Base-by-base conservation (phyloP, 768 basidiomycete species). In the Sporobolomyces roseus region DNA sequence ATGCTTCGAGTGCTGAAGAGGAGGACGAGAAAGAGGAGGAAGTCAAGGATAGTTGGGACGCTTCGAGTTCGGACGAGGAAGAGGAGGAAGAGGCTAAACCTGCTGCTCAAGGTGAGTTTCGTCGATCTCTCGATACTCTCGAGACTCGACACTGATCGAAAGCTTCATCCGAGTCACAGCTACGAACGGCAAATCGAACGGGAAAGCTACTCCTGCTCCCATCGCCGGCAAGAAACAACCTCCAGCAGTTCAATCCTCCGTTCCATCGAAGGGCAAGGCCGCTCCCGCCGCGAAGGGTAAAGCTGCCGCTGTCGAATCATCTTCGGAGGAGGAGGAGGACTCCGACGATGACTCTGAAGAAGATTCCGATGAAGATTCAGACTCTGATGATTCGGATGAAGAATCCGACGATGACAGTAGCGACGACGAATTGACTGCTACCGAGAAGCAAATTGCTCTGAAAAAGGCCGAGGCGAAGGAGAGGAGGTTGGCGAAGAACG, bases 401-500 rank as follows among this genome's bases (percentile, higher is more conserved):
- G 75, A 61, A 35, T 76, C 76, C 7, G 79, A 78, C 25, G 76
- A 76, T 13, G 78, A 81, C 33, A 80, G 80, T 29, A 82, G 82
- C 61, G 83, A 83, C 10, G 81, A 81, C 14, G 82, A 81, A 81
- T 84, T 46, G 71, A 87, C 88, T 3, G 82, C 79, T 32, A 79
- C 85, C 6, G 87, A 93, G 79, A 85, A 83, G 68, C 78, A 86
- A 75, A 84, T 84, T 14, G 85, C 85, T 25, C 84, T 88, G 78
- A 83, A 82, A 71, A 94, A 93, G 80, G 87, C 86, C 0, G 88
- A 90, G 71, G 91, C 92, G n/a, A 87, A 87, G 41, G 88, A 84
- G 25, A 85, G 91, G 50, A 84, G 81, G 60, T 84, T 85, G 51
- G 88, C 91, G 75, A 87, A 88, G 13, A 88, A 88, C 74, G 86